phyloP scores from a whole-genome alignment of 1,284 basidiomycete species.

The Apiotrichum gracile region DNA sequence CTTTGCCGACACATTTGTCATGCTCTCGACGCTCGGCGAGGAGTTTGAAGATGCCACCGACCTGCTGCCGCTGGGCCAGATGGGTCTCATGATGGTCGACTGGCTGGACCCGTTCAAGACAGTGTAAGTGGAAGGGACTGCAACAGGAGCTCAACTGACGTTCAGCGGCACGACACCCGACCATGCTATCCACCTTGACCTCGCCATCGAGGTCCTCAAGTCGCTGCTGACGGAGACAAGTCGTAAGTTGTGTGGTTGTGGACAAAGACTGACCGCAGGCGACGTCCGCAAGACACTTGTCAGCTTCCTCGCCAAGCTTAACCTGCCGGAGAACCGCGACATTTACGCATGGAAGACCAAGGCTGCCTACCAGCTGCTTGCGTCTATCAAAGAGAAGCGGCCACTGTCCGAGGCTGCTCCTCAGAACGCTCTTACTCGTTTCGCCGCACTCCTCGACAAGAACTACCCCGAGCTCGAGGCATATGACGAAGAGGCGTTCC shows the following conservation, averaged over 20 bases:
- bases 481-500: conserved; percentile 60
- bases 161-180: conserved; percentile 36
- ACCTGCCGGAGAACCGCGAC: conserved; percentile 57
- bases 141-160: neutral
- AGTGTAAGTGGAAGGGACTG: conserved; percentile 51
- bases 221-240: conserved; percentile 44
- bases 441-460: conserved; percentile 58
- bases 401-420: conserved; percentile 64
- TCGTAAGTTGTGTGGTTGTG: conserved; percentile 38
- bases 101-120: conserved; percentile 89
- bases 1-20: conserved; percentile 67
- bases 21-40: conserved; percentile 59
- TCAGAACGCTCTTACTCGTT: conserved; percentile 64
- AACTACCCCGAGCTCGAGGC: conserved; percentile 58
- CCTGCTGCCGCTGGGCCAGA: conserved; percentile 73
- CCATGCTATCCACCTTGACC: conserved; percentile 64
- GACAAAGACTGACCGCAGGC: conserved; percentile 49
- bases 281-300: conserved; percentile 75
- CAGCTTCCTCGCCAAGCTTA: conserved; percentile 71
- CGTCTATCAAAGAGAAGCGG: conserved; percentile 62
- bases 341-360: conserved; percentile 60
- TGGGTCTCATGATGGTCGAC: conserved; percentile 78
- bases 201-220: conserved; percentile 69
- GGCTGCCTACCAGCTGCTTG: conserved; percentile 58
- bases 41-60: conserved; percentile 67